These are phyloP conservation scores for Pichia nanzhaoensis DNA, from an alignment of 805 yeast species.

Conservation along the genomic window DNA sequence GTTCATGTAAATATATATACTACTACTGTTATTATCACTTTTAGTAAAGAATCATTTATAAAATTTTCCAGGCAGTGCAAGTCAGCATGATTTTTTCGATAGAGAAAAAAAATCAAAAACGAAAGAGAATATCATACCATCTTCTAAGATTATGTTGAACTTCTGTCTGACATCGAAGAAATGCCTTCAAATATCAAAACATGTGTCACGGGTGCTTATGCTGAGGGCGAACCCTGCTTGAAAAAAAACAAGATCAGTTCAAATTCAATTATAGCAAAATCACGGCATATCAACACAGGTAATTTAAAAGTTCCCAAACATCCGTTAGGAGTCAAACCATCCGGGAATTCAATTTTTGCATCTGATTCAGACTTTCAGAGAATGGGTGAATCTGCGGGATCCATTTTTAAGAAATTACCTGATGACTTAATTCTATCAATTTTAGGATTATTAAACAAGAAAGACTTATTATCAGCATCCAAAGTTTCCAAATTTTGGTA, in stretches of 20 bases:
- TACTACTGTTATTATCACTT: no score
- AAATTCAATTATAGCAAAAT: neutral
- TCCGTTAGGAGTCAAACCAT: slow-evolving; percentile 68
- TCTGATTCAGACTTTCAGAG: slow-evolving; percentile 14
- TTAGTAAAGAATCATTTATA: neutral
- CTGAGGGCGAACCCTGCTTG: neutral
- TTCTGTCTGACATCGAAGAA: no score
- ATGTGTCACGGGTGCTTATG: no score
- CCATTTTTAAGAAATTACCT: slow-evolving; percentile 38
- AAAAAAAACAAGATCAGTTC: neutral
- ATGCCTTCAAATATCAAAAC: no score
- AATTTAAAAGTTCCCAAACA: slow-evolving; percentile 37
- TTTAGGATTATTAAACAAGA: slow-evolving; percentile 40
- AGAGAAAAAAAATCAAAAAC: no score
- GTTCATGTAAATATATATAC: slow-evolving; percentile 5
- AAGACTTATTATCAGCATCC: slow-evolving; percentile 45
- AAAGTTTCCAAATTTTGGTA: slow-evolving; percentile 60
- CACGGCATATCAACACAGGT: slow-evolving; percentile 19
- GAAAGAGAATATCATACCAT: no score
- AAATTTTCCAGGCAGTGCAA: slow-evolving; percentile 4
- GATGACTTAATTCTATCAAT: slow-evolving; percentile 61
- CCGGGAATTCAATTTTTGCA: slow-evolving; percentile 47
- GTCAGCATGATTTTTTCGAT: neutral
- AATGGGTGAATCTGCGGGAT: slow-evolving; percentile 43
- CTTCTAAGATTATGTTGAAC: no score